Evolutionary conservation across 129 eudicot genomes (phyloP), one percentile per base, ranked within the genome.

Genomic region (Chrysanthemum makinoi): DNA sequence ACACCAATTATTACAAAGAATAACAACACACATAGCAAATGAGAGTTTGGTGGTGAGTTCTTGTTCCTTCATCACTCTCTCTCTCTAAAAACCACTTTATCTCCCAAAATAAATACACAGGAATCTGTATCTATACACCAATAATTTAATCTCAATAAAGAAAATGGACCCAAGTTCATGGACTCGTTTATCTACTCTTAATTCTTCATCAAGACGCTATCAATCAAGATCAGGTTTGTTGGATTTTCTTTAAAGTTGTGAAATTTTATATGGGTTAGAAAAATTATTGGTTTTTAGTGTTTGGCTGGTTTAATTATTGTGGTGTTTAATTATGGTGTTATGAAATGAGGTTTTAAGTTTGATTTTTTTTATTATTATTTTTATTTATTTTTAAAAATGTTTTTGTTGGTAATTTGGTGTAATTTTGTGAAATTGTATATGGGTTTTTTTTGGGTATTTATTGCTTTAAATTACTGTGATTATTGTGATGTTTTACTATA

Each of bases 91-190:
- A 66, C 51, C 77, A 69, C 72, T 62, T 74, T 73, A 65, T 62
- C 81, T 48, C 52, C 26, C 10, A 43, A 69, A 65, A 75, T 72
- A 52, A 69, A 64, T 49, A 69, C 43, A 61, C 57, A 63, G 24
- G 13, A 49, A 33, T 61, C 63, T 65, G 72, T 63, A 72, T 70
- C 48, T 63, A n/a, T 39, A 44, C 43, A 14, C 77, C 49, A 35
- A 20, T 55, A 56, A 49, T 66, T 59, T 22, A 59, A 65, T 73
- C 52, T 19, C 46, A 62, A 5, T 24, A 44, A 69, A 55, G 26
- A 35, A 8, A 59, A 87, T 87, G 95, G 94, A 87, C 78, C 78
- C 88, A 35, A 91, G 87, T 87, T 81, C 83, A 16, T 87, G 96
- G 94, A 47, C 86, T 70, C 85, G 88, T 35, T 57, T 86, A 39